These are phyloP conservation scores for Cordyceps cateniannulata DNA, from an alignment of 2,329 filamentous ascomycete species.

Conservation along the genomic window DNA sequence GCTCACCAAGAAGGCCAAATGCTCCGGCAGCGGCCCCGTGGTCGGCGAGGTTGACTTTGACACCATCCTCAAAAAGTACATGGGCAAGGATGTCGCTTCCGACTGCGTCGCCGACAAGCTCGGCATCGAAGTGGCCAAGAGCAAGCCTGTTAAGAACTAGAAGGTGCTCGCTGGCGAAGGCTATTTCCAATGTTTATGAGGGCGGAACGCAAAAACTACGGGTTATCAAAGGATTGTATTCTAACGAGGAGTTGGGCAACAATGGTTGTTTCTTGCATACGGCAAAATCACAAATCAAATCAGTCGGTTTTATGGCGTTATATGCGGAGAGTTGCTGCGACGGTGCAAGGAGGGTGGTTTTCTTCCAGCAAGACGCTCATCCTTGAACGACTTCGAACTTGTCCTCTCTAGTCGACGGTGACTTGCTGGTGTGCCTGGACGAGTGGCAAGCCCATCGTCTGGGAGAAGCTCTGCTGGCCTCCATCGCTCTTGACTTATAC, in stretches of 20 bases:
- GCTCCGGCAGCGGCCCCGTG: constrained; percentile 83
- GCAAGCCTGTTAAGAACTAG: constrained; percentile 11
- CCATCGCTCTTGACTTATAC: background rate
- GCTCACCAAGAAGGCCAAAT: constrained; percentile 91
- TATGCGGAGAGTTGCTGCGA: background rate
- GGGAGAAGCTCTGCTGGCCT: background rate
- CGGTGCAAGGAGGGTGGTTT: background rate
- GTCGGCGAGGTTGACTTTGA: constrained; percentile 88
- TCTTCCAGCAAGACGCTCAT: background rate
- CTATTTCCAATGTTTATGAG: background rate
- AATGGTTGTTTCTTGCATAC: background rate
- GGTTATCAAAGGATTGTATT: background rate
- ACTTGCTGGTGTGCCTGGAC: background rate
- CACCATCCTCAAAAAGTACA: constrained; percentile 61
- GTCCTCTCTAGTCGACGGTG: background rate
- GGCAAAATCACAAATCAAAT: background rate
- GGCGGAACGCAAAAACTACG: background rate
- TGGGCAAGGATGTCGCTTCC: constrained; percentile 37
- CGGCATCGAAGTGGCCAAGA: constrained; percentile 46
- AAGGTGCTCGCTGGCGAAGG: background rate
- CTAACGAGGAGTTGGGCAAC: constrained; percentile 9
- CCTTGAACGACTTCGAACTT: background rate
- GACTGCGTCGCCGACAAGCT: constrained; percentile 40
- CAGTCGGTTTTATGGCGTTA: background rate
- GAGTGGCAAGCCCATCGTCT: background rate